Conservation (phyloP, 108 stramenopile genomes). For the Asterionellopsis glacialis region DNA sequence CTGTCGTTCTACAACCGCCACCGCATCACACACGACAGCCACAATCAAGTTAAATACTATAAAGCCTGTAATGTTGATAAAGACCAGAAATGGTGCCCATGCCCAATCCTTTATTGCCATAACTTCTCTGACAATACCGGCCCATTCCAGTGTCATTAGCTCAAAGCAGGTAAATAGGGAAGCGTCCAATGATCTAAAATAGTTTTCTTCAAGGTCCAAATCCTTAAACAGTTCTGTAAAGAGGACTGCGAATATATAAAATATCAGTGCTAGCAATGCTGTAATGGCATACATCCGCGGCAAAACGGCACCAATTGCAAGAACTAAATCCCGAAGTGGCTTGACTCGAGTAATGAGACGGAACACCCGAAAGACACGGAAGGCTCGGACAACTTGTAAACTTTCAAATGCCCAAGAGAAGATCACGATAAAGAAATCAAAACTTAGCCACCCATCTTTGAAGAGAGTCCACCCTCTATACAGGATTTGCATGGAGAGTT, state of each 20-base stretch:
- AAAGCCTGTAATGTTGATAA: conserved; percentile 58
- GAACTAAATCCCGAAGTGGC: conserved; percentile 46
- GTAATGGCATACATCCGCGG: conserved; percentile 65
- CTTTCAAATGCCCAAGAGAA: conserved; percentile 53
- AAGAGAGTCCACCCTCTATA: conserved; percentile 44
- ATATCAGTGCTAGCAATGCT: conserved; percentile 47
- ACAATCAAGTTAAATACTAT: conserved; percentile 75
- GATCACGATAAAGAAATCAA: conserved; percentile 60
- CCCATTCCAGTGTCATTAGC: conserved; percentile 76
- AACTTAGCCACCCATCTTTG: conserved; percentile 56
- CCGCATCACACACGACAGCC: conserved; percentile 73
- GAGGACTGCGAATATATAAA: conserved; percentile 73
- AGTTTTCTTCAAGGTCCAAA: conserved; percentile 15
- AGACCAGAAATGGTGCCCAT: conserved; percentile 47
- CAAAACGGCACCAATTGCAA: conserved; percentile 59
- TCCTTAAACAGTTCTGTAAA: conserved; percentile 56
- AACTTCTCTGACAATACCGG: conserved; percentile 24
- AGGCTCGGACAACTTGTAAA: conserved; percentile 63
- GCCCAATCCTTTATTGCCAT: conserved; percentile 14
- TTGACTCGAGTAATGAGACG: conserved; percentile 57
- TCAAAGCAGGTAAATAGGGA: conserved; percentile 64
- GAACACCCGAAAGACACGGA: conserved; percentile 66
- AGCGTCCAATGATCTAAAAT: conserved; percentile 42
- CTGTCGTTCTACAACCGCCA: conserved; percentile 23
- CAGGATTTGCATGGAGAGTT: conserved; percentile 50